Evolutionary conservation across 345 rosid species (phyloP), one percentile per base, ranked within the genome.

Genomic region (Ceriops zippeliana): DNA sequence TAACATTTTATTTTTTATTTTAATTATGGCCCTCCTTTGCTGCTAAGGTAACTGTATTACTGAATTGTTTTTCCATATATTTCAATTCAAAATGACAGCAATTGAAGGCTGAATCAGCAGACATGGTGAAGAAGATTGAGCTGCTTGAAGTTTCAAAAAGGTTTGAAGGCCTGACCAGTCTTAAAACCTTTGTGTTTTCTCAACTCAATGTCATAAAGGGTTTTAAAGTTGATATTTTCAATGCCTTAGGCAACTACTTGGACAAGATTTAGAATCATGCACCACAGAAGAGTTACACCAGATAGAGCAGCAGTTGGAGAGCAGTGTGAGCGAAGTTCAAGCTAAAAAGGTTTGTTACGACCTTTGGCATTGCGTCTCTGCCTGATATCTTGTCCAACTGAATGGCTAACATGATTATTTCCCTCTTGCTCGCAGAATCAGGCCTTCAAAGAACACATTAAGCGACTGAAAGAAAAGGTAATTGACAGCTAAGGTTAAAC

Each of bases 101-200:
- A 71, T 71, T 91, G 85, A 91, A 87, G 87, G 69, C 60, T 28
- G 99, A 95, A 80, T 86, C 90, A 73, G 83, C 83, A 62, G 71
- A 52, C 70, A 83, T 95, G 96, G 49, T 76, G 85, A 86, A 88
- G 84, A 91, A 83, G 82, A 89, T 91, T 60, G 96, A 91, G 83
- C 70, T 66, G 68, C 96, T 91, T 61, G 97, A 91, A 77, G 82
- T 68, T 59, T 83, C 95, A 11, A 89, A 82, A 82, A 83, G 93
- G 97, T 88, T 19, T n/a, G 2, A 62, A 67, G 11, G 0, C 62
- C 30, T 21, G 53, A 1, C 17, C 3, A 13, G 16, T 58, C 22
- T 1, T 31, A 24, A 34, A 34, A 34, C 37, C 6, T 34, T 34
- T 34, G 1, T 34, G 37, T 34, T 71, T 24, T 15, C 17, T 15